Evolutionary conservation across 805 yeast species (phyloP).

Genomic region (Lipomyces yamadae): DNA sequence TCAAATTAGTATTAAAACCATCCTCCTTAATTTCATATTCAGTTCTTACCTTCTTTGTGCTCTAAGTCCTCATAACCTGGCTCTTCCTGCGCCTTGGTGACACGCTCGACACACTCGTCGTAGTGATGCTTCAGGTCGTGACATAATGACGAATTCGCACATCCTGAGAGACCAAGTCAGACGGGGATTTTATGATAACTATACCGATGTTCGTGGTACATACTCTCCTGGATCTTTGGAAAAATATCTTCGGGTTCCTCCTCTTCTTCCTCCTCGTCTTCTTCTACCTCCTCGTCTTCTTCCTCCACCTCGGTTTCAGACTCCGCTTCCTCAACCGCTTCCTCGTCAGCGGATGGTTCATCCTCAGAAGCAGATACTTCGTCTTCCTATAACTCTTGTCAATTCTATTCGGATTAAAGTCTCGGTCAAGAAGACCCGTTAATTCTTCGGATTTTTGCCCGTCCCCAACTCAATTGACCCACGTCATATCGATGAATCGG

Average conservation of each 20-base stretch:
- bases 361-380: not conserved
- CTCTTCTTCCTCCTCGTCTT: constrained; percentile 68
- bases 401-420: not conserved
- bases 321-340: constrained; percentile 12
- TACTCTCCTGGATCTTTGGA: constrained; percentile 60
- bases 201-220: constrained; percentile 31
- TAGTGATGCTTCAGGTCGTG: constrained; percentile 82
- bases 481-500: not conserved
- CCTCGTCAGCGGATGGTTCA: constrained; percentile 6
- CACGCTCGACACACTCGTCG: constrained; percentile 95
- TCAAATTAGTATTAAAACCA: constrained; percentile 7
- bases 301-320: constrained; percentile 45
- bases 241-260: constrained; percentile 70
- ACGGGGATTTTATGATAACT: constrained; percentile 25
- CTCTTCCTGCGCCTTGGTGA: constrained; percentile 82
- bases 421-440: not conserved
- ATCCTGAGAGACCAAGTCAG: constrained; percentile 51
- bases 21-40: not conserved
- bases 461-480: not conserved
- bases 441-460: not conserved
- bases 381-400: not conserved
- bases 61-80: constrained; percentile 77
- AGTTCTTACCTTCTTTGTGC: constrained; percentile 66
- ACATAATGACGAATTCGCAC: constrained; percentile 69
- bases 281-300: constrained; percentile 59